Percentiles rank a stretch among this genome's conserved stretches.
Evolutionary conservation across 208 protist species (phyloP).

Genomic region (Wallacemonas collosoma): DNA sequence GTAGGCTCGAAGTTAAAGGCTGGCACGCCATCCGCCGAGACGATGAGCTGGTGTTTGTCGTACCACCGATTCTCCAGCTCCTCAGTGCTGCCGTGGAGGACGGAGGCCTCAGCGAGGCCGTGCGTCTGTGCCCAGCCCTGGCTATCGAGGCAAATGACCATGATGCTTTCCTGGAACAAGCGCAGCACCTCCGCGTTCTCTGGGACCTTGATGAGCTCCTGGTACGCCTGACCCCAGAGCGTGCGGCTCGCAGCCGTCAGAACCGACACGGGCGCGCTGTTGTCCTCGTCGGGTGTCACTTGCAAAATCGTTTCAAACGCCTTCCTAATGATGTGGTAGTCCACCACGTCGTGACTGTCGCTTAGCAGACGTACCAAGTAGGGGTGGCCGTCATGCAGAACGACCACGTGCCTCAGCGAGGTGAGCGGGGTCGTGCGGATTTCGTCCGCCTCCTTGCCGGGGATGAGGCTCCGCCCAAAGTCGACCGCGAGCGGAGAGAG

Average conservation of each 20-base stretch:
- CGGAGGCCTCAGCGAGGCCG: slow-evolving; percentile 46
- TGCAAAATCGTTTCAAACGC: slow-evolving; percentile 78
- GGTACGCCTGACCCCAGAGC: slow-evolving; percentile 79
- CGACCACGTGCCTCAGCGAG: slow-evolving; percentile 74
- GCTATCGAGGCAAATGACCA: slow-evolving; percentile 84
- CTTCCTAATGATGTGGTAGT: slow-evolving; percentile 53
- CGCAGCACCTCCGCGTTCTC: slow-evolving; percentile 71
- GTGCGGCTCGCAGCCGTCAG: slow-evolving; percentile 79
- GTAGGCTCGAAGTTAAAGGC: slow-evolving; percentile 91
- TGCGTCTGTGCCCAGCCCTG: slow-evolving; percentile 44
- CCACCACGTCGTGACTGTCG: slow-evolving; percentile 45
- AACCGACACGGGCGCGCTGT: slow-evolving; percentile 80
- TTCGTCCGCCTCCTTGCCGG: slow-evolving; percentile 56
- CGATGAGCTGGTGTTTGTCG: slow-evolving; percentile 93
- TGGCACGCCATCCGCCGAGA: slow-evolving; percentile 80
- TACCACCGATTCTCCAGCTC: slow-evolving; percentile 93
- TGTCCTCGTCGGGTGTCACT: slow-evolving; percentile 79
- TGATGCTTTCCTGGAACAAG: slow-evolving; percentile 69
- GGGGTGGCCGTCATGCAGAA: slow-evolving; percentile 81
- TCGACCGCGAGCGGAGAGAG: slow-evolving; percentile 68
- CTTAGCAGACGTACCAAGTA: slow-evolving; percentile 78
- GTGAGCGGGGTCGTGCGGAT: slow-evolving; percentile 62
- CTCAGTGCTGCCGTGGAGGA: slow-evolving; percentile 69
- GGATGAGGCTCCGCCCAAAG: slow-evolving; percentile 80
- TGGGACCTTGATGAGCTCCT: slow-evolving; percentile 74